These are phyloP conservation scores for Huntiella abstrusa DNA, from an alignment of 2,329 filamentous ascomycete species.

Conservation along the genomic window DNA sequence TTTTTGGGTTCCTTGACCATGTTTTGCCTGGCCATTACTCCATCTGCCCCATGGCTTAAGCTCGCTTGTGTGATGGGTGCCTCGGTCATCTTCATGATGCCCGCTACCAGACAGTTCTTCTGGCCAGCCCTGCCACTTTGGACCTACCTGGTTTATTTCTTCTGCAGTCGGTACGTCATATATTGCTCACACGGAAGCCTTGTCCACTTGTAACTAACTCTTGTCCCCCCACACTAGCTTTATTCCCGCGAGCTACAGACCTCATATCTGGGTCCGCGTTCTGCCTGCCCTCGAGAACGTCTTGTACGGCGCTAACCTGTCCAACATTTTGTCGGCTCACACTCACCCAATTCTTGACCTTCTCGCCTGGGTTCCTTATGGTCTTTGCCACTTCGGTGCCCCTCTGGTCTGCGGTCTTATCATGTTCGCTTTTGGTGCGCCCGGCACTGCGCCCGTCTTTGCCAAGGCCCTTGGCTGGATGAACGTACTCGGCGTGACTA, in stretches of 20 bases:
- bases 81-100: conserved; percentile 54
- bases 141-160: conserved; percentile 80
- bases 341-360: conserved; percentile 69
- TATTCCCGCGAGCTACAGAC: conserved; percentile 72
- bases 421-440: conserved; percentile 78
- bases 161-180: conserved; percentile 64
- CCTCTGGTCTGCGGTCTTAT: conserved; percentile 60
- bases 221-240: conserved; percentile 36
- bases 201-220: not conserved
- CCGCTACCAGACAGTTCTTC: conserved; percentile 78
- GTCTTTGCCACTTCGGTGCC: conserved; percentile 73
- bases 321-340: conserved; percentile 85
- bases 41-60: conserved; percentile 64
- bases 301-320: conserved; percentile 84
- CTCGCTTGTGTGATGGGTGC: conserved; percentile 49
- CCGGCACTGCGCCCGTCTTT: conserved; percentile 68
- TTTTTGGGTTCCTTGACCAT: conserved; percentile 55
- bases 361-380: conserved; percentile 85
- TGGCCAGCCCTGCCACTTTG: conserved; percentile 71
- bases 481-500: conserved; percentile 70
- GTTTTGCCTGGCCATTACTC: conserved; percentile 69
- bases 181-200: not conserved
- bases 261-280: conserved; percentile 88
- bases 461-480: conserved; percentile 82
- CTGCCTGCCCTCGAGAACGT: conserved; percentile 91